Evolutionary conservation across 441 rosid genomes (phyloP), one percentile per base, ranked within the genome.

Genomic region (Viola pubescens): DNA sequence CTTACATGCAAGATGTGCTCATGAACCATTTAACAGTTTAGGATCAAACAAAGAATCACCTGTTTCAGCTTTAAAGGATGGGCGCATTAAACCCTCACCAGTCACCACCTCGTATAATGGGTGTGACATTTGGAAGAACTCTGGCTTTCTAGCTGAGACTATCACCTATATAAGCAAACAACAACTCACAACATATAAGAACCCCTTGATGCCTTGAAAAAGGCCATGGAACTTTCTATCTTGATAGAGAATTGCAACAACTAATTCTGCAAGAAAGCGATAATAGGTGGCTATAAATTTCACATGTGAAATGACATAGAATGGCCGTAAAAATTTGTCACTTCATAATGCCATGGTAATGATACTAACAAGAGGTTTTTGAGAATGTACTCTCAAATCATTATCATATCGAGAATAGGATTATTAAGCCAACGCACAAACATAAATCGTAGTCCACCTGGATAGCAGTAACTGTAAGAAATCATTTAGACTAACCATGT

Each of bases 141-240:
- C 98, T 43, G 98, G 97, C 80, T 92, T 92, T 77, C 97, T 89
- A 14, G 98, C 95, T 40, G 98, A 92, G 53, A 92, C 90, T 76
- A 92, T 92, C 58, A 92, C 98, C 98, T 91, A 64, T 38, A 71
- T 4, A 47, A 19, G n/a, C 10, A 51, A 51, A 56, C 40, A 66
- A 63, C 45, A 54, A 56, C 14, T 65, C 52, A 38, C 6, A 56
- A 11, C 13, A 1, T 48, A 37, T 13, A 34, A 37, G 49, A 7
- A 42, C n/a, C 52, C 39, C 40, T 59, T 12, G 7, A 59, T 56
- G 1, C 39, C 40, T 39, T 47, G 38, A 16, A 16, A 16, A 51
- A 42, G 9, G 43, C 44, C 47, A 37, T 61, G 59, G n/a, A 7
- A 56, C 8, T 19, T 61, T 12, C 54, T 65, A 34, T 7, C 9